phyloP scores from a whole-genome alignment of 179 eudicot species.

The Amaranthus tricolor region DNA sequence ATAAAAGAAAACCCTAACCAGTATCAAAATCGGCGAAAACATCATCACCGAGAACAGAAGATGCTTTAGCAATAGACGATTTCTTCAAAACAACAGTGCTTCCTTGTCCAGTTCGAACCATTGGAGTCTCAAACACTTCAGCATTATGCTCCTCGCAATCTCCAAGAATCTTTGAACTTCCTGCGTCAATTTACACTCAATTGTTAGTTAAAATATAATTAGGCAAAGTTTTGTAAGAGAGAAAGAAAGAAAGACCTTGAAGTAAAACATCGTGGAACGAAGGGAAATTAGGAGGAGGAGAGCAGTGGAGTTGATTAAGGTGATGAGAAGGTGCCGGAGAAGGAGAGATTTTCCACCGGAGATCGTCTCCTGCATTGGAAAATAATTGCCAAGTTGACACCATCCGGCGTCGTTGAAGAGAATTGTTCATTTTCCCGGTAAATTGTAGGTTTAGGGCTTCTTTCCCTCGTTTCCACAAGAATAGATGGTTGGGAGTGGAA shows the following conservation, averaged over 20 bases:
- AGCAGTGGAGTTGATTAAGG: constrained; percentile 13
- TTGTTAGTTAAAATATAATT: neutral
- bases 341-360: constrained; percentile 60
- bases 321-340: constrained; percentile 10
- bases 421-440: neutral
- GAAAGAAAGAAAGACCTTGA: constrained; percentile 39
- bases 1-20: constrained; percentile 18
- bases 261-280: constrained; percentile 43
- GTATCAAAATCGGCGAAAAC: constrained; percentile 6
- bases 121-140: constrained; percentile 27
- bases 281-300: constrained; percentile 44
- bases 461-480: neutral
- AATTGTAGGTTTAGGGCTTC: constrained; percentile 11
- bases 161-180: constrained; percentile 43
- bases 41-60: constrained; percentile 46
- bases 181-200: constrained; percentile 26
- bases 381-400: constrained; percentile 75
- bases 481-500: neutral
- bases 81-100: constrained; percentile 46
- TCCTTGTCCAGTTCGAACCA: constrained; percentile 55
- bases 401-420: constrained; percentile 15
- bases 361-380: constrained; percentile 47
- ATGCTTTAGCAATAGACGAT: constrained; percentile 52
- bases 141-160: constrained; percentile 13
- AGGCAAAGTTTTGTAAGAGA: neutral